Conservation (phyloP, 805 yeast genomes). For the Candida patagonica region DNA sequence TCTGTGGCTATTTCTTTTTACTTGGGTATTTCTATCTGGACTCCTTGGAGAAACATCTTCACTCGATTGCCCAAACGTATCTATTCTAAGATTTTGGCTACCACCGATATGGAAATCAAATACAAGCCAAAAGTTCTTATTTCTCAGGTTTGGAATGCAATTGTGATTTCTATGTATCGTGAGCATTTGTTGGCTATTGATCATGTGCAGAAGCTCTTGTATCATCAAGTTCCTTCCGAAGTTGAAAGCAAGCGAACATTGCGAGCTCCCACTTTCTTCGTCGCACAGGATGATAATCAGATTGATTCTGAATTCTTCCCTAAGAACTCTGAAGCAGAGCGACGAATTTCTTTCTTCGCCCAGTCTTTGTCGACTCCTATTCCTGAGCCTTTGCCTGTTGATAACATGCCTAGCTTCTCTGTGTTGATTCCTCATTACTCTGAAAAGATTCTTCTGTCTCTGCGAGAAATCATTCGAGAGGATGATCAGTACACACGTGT, state of each 20-base stretch:
- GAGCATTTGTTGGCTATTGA: constrained; percentile 97
- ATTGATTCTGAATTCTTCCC: constrained; percentile 97
- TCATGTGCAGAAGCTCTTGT: constrained; percentile 93
- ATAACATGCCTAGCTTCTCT: constrained; percentile 98
- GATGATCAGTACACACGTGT: constrained; percentile 95
- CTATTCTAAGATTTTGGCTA: constrained; percentile 93
- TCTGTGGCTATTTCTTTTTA: constrained; percentile 97
- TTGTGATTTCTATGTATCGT: constrained; percentile 98
- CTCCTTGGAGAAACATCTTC: constrained; percentile 99
- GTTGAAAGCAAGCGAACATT: constrained; percentile 96
- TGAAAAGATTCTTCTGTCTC: constrained; percentile 86
- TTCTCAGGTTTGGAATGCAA: constrained; percentile 98
- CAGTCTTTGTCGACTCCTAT: constrained; percentile 98
- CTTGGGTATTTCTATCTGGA: constrained; percentile 95
- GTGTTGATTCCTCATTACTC: constrained; percentile 94
- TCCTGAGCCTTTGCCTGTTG: constrained; percentile 98
- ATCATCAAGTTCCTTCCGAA: constrained; percentile 98
- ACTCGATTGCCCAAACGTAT: constrained; percentile 98
- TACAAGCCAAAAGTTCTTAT: constrained; percentile 97
- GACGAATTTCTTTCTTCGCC: constrained; percentile 98
- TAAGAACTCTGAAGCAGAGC: constrained; percentile 93
- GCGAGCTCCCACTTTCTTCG: constrained; percentile 98
- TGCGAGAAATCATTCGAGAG: constrained; percentile 92
- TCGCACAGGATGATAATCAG: constrained; percentile 91
- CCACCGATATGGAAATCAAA: constrained; percentile 98